Evolutionary conservation across 805 yeast species (phyloP), one percentile per base, ranked within the genome.

Genomic region (Candida parachauliodes): DNA sequence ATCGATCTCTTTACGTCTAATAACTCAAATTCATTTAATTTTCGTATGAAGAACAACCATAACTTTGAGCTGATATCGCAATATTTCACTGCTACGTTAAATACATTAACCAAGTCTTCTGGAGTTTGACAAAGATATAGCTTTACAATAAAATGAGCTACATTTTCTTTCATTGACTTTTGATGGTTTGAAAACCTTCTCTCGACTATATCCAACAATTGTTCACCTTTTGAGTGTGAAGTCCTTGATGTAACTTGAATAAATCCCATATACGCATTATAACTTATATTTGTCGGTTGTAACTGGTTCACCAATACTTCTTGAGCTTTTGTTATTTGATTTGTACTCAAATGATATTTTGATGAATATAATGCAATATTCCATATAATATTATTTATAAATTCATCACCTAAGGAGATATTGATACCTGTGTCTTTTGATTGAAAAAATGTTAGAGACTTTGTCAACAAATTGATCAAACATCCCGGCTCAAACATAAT

Each of bases 261-360:
- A 1, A 68, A 51, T 2, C 71, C 74, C 60, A 68, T 55, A 39
- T 59, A 54, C 2, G 65, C 69, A 27, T 51, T 44, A 11, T 65
- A 52, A 18, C 43, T 45, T 7, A 68, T 45, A 10, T 43, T 43
- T 18, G 28, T 31, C 2, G 29, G 16, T 2, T 29, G 21, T 10
- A 58, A 36, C 16, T 39, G 36, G 22, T 46, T 47, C 6, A 59
- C 59, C 31, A 63, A 37, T 4, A 38, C 27, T 37, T 62, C 68
- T 32, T 64, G 70, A 0, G 61, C 46, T 26, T 14, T 25, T 2
- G 43, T 34, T 3, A 40, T 28, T 11, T 20, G 21, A 6, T 30
- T 5, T n/a, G 10, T 19, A 17, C 24, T 17, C 6, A 28, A 11
- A 17, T 23, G 8, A 36, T 28, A 42, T 19, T 45, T 36, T 21